Evolutionary conservation across 768 basidiomycete genomes (phyloP).

Genomic region (Phanerodontia chrysosporium): DNA sequence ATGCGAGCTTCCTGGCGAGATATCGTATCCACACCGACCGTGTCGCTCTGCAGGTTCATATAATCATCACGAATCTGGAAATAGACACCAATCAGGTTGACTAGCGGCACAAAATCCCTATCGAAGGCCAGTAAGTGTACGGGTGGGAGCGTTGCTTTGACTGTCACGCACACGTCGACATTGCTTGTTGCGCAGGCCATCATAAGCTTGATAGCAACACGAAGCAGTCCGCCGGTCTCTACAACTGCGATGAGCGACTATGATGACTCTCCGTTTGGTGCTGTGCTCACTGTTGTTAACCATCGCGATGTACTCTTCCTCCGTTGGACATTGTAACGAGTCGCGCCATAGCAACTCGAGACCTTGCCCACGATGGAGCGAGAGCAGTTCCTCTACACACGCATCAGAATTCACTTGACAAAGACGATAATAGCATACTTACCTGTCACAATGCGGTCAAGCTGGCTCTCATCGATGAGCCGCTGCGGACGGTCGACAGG

Average conservation of each 20-base stretch:
- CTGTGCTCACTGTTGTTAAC: constrained; percentile 79
- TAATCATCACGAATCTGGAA: constrained; percentile 98
- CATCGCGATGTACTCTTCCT: constrained; percentile 94
- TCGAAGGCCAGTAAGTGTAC: constrained; percentile 33
- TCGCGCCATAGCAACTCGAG: constrained; percentile 95
- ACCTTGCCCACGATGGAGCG: constrained; percentile 90
- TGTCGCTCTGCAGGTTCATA: constrained; percentile 86
- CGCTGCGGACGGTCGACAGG: constrained; percentile 12
- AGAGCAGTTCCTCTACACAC: constrained; percentile 23
- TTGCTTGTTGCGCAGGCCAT: constrained; percentile 81
- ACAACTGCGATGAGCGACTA: not conserved
- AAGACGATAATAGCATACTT: not conserved
- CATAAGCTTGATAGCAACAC: constrained; percentile 93
- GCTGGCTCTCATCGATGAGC: constrained; percentile 35
- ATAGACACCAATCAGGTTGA: constrained; percentile 91
- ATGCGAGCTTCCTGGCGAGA: not conserved
- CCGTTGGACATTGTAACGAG: constrained; percentile 83
- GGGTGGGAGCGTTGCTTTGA: not conserved
- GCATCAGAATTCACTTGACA: not conserved
- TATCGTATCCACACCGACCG: constrained; percentile 43
- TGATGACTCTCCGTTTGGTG: no score
- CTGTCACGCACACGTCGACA: constrained; percentile 44
- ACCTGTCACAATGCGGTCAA: constrained; percentile 78
- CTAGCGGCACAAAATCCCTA: constrained; percentile 79
- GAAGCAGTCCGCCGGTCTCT: constrained; percentile 95